These are phyloP conservation scores for Brassica nigra DNA, from an alignment of 345 rosid genomes.

Conservation along the genomic window DNA sequence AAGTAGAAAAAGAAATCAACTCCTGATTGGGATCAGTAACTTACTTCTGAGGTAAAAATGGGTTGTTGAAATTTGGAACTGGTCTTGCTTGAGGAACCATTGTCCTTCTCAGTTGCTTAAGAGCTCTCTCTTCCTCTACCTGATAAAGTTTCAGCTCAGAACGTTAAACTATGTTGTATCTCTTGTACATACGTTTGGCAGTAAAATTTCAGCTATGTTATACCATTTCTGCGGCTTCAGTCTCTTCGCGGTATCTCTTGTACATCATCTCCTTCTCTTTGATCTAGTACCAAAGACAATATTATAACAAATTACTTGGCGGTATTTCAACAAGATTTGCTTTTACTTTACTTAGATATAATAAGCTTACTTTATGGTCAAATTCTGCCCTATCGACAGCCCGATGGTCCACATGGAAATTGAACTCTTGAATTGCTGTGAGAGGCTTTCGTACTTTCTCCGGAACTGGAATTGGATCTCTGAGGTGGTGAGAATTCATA, in stretches of 20 bases:
- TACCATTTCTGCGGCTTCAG: constrained; percentile 9
- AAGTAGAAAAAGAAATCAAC: neutral
- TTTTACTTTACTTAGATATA: neutral
- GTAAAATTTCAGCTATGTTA: neutral
- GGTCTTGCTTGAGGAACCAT: constrained; percentile 84
- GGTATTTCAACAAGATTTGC: neutral
- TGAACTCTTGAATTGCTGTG: constrained; percentile 1
- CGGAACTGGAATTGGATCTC: neutral
- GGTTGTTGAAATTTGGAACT: constrained; percentile 64
- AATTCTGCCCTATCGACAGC: constrained; percentile 3
- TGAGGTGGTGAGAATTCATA: neutral
- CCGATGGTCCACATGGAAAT: neutral
- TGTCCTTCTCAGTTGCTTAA: constrained; percentile 73
- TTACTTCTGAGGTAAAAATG: constrained; percentile 62
- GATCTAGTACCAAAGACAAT: constrained; percentile 43
- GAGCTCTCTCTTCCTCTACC: constrained; percentile 12
- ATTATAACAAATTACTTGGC: constrained; percentile 5
- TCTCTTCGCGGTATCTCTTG: constrained; percentile 48
- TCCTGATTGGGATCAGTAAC: neutral
- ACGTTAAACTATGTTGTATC: neutral
- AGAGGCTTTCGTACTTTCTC: constrained; percentile 9
- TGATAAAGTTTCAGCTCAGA: neutral
- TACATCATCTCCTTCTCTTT: constrained; percentile 78
- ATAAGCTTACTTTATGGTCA: constrained; percentile 4
- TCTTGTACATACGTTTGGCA: neutral